Conservation (phyloP, 2,329 filamentous ascomycete species). For the Trichoderma gracile region DNA sequence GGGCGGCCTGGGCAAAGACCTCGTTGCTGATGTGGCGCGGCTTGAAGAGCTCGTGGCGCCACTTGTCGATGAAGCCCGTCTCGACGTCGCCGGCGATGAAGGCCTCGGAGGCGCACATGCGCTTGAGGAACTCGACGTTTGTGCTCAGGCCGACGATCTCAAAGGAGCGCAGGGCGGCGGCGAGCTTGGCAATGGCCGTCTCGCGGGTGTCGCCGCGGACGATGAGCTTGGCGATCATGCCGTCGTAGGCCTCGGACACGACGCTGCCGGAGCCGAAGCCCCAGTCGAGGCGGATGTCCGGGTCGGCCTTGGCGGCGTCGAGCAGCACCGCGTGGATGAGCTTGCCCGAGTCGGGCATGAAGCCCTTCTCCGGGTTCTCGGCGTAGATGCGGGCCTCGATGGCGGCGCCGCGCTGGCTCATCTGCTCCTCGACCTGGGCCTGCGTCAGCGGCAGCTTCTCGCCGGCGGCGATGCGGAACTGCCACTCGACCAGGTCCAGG, state of each 20-base stretch:
- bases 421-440: conserved; percentile 69
- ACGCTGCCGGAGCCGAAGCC: conserved; percentile 90
- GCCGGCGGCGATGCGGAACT: conserved; percentile 72
- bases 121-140: conserved; percentile 95
- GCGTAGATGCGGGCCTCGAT: conserved; percentile 97
- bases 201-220: conserved; percentile 77
- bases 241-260: conserved; percentile 92
- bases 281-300: conserved; percentile 85
- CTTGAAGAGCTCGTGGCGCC: conserved; percentile 75
- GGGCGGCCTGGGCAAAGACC: conserved; percentile 81
- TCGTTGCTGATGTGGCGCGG: conserved; percentile 64
- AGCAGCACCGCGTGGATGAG: conserved; percentile 82
- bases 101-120: conserved; percentile 74
- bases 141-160: conserved; percentile 91
- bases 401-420: conserved; percentile 75
- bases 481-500: conserved; percentile 86
- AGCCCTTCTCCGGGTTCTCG: conserved; percentile 87
- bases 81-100: conserved; percentile 89
- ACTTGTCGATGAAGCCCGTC: conserved; percentile 93
- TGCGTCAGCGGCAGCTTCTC: conserved; percentile 59
- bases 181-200: conserved; percentile 80
- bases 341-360: conserved; percentile 89
- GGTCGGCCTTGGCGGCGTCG: conserved; percentile 55
- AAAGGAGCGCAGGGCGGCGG: conserved; percentile 78
- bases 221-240: conserved; percentile 98